Percentiles rank a stretch among this genome's conserved stretches.
Conservation (phyloP, 2,329 filamentous ascomycete species). For the Aspergillus vadensis region DNA sequence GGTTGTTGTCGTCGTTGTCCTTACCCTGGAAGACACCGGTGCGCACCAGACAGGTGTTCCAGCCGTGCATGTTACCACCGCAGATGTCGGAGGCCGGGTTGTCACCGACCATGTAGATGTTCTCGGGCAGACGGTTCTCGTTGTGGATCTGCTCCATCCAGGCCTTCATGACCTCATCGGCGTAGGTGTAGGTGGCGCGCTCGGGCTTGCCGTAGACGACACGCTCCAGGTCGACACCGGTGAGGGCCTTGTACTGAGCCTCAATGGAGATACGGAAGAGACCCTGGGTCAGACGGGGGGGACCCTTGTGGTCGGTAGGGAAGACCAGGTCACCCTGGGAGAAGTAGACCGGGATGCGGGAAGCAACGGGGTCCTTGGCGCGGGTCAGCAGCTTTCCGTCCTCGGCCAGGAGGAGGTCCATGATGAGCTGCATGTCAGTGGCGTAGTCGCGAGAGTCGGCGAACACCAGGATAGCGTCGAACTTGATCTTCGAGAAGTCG, state of each 20-base stretch:
- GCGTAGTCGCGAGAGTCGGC: slow-evolving; percentile 73
- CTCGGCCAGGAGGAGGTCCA: slow-evolving; percentile 69
- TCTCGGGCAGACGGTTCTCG: slow-evolving; percentile 67
- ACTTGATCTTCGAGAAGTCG: slow-evolving; percentile 71
- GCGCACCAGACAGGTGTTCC: slow-evolving; percentile 77
- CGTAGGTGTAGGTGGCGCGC: slow-evolving; percentile 75
- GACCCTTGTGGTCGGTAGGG: slow-evolving; percentile 63
- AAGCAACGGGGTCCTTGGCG: slow-evolving; percentile 64
- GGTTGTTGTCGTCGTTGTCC: slow-evolving; percentile 74
- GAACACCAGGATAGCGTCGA: slow-evolving; percentile 74
- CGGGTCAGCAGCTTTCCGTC: slow-evolving; percentile 67
- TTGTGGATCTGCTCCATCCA: slow-evolving; percentile 79
- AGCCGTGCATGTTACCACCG: slow-evolving; percentile 78
- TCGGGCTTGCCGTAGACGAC: slow-evolving; percentile 77
- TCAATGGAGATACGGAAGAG: slow-evolving; percentile 75
- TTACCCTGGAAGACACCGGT: slow-evolving; percentile 78
- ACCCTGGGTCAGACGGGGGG: slow-evolving; percentile 70
- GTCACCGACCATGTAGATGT: slow-evolving; percentile 77
- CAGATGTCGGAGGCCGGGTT: slow-evolving; percentile 74
- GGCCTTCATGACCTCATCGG: slow-evolving; percentile 69
- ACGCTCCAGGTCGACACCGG: slow-evolving; percentile 71
- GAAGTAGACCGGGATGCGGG: slow-evolving; percentile 75
- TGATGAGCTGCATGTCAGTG: slow-evolving; percentile 75
- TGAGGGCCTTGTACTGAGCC: slow-evolving; percentile 65
- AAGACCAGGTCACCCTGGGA: slow-evolving; percentile 66